A percentile compares a stretch with the other conserved stretches of the same genome.
Conservation (phyloP, 441 rosid species). For the Pelargonium hybrid region DNA sequence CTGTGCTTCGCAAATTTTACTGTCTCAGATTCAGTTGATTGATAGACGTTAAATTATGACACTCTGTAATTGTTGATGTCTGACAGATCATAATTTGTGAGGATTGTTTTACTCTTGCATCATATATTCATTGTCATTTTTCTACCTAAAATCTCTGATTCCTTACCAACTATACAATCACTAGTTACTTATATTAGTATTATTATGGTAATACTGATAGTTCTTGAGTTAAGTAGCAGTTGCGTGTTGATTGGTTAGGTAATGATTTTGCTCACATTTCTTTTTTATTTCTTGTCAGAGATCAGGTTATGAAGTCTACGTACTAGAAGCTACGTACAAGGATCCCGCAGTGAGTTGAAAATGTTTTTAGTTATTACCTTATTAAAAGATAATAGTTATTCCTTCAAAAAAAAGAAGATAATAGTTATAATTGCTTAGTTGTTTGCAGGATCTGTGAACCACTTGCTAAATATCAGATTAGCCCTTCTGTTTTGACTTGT, state of each 20-base stretch:
- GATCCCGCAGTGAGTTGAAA: constrained; percentile 67
- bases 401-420: too few relatives aligned
- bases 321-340: constrained; percentile 71
- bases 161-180: background rate
- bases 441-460: background rate
- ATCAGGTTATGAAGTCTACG: constrained; percentile 84
- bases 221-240: background rate
- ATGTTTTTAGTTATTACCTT: background rate
- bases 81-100: background rate
- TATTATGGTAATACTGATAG: background rate
- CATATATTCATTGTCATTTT: background rate
- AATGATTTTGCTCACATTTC: constrained; percentile 19
- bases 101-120: background rate
- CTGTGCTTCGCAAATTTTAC: background rate
- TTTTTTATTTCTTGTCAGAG: constrained; percentile 47
- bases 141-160: background rate
- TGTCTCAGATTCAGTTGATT: background rate
- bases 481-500: background rate
- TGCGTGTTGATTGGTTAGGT: background rate
- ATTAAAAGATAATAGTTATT: background rate
- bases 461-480: background rate
- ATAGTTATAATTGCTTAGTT: constrained; percentile 1
- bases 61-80: background rate
- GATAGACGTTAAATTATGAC: background rate
- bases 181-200: background rate